Evolutionary conservation across 2,329 filamentous ascomycete species (phyloP).

Genomic region (Neurospora sp.): DNA sequence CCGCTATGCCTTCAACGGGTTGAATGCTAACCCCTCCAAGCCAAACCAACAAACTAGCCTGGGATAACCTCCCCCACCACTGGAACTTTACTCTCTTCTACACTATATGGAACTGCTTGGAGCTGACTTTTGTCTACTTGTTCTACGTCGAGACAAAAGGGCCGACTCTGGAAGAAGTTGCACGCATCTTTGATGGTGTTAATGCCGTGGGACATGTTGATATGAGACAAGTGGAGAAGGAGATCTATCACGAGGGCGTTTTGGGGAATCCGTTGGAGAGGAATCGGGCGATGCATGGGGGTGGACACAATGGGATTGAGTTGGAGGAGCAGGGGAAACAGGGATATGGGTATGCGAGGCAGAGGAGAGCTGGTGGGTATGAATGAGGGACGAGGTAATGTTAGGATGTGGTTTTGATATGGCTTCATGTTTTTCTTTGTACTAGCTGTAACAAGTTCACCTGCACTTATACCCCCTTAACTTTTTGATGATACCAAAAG

Average conservation of each 20-base stretch:
- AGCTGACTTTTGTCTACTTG: constrained; percentile 54
- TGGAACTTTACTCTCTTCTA: constrained; percentile 61
- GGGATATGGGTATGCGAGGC: neutral
- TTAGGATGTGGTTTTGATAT: neutral
- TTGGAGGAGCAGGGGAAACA: neutral
- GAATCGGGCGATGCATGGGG: neutral
- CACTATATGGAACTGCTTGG: constrained; percentile 50
- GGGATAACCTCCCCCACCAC: constrained; percentile 46
- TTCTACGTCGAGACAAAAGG: constrained; percentile 62
- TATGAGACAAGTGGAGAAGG: constrained; percentile 45
- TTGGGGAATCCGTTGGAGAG: neutral
- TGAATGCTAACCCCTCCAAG: constrained; percentile 20
- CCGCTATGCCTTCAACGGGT: neutral
- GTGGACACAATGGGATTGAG: neutral
- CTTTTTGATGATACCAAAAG: neutral
- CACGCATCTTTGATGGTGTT: constrained; percentile 60
- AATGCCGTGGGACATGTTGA: constrained; percentile 45
- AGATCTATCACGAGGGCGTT: constrained; percentile 23
- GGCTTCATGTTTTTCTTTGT: neutral
- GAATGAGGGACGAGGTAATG: neutral
- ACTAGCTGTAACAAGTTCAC: neutral
- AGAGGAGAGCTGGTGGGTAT: neutral
- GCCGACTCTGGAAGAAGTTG: constrained; percentile 60
- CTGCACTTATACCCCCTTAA: neutral
- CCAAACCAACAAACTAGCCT: constrained; percentile 55